Base-by-base conservation (phyloP, 2,329 filamentous ascomycete species). In the Pseudopithomyces chartarum region DNA sequence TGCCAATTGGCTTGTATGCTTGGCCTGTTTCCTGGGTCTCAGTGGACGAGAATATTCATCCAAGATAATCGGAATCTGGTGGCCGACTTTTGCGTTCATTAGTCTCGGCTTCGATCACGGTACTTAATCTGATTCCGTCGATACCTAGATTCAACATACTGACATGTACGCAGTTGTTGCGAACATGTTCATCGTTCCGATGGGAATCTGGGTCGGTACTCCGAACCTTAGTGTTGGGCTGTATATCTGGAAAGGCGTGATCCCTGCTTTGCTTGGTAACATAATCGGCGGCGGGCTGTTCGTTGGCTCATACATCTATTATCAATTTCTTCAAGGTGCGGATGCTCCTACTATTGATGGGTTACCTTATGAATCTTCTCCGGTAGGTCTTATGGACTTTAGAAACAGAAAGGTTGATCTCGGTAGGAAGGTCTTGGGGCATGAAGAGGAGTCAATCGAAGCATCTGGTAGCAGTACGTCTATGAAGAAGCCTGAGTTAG, bases 241-340 rank as follows among this genome's bases (percentile, higher is more conserved):
- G 38, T 71, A 71, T 48, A 65, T 71, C 36, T 69, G 68, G 68
- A 71, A 71, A 48, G 60, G 63, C 17, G 67, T 71, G 29, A 67
- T 67, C 42, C 68, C 68, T 2, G 60, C 67, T 3, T 20, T 60
- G 6, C 29, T 69, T 11, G 65, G 65, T 2, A 70, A 69, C 17
- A 65, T 68, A 29, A 39, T 70, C 7, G 64, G 64, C 11, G 64
- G 65, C n/a, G 38, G 38, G 6, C 17, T 40, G 8, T 40, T 40
- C 38, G 38, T 40, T 5, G 38, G 38, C 4, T 17, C 38, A 11
- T 40, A 40, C 17, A 40, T 40, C 15, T 40, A 40, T 20, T 40
- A 40, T n/a, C 17, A 40, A 20, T 40, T 12, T 17, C 19, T 40
- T 4, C 38, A 40, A 20, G 38, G 38, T 40, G 7, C 19, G 4